Evolutionary conservation across 2,329 filamentous ascomycete species (phyloP).

Genomic region (Aspergillus pseudoviridinutans): DNA sequence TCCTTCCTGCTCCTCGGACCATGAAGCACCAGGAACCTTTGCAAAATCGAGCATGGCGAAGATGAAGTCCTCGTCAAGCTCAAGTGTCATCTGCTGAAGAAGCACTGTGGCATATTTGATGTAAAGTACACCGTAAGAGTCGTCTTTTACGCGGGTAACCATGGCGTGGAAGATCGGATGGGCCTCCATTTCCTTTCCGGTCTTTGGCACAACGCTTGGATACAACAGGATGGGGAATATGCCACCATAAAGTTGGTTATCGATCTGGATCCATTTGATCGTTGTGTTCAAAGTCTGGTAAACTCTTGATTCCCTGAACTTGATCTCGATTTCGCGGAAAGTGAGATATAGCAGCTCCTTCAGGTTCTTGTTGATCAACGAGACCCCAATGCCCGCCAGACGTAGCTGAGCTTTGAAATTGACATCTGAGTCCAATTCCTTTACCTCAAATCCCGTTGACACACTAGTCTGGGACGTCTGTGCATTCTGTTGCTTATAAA

Average conservation of each 20-base stretch:
- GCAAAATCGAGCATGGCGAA: slow-evolving; percentile 93
- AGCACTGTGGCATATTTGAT: slow-evolving; percentile 96
- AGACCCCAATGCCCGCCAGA: slow-evolving; percentile 86
- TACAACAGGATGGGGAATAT: slow-evolving; percentile 98
- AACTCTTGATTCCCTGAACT: slow-evolving; percentile 86
- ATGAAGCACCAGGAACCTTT: slow-evolving; percentile 85
- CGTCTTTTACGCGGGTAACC: slow-evolving; percentile 92
- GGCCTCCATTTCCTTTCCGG: slow-evolving; percentile 90
- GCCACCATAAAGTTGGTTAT: slow-evolving; percentile 96
- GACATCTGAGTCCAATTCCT: slow-evolving; percentile 80
- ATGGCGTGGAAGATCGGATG: slow-evolving; percentile 92
- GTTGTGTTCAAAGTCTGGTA: slow-evolving; percentile 89
- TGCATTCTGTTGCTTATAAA: slow-evolving; percentile 67
- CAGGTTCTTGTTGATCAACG: slow-evolving; percentile 85
- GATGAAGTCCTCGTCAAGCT: slow-evolving; percentile 97
- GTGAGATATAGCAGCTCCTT: slow-evolving; percentile 93
- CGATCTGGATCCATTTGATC: slow-evolving; percentile 98
- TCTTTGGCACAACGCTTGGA: slow-evolving; percentile 95
- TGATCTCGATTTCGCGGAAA: slow-evolving; percentile 82
- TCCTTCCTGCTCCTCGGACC: slow-evolving; percentile 78
- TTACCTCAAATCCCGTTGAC: slow-evolving; percentile 81
- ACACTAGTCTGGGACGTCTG: slow-evolving; percentile 56
- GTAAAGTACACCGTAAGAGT: slow-evolving; percentile 95
- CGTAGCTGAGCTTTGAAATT: slow-evolving; percentile 87
- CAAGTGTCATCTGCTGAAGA: slow-evolving; percentile 95